Base-by-base conservation (phyloP, 345 rosid species). In the Linum tenue region DNA sequence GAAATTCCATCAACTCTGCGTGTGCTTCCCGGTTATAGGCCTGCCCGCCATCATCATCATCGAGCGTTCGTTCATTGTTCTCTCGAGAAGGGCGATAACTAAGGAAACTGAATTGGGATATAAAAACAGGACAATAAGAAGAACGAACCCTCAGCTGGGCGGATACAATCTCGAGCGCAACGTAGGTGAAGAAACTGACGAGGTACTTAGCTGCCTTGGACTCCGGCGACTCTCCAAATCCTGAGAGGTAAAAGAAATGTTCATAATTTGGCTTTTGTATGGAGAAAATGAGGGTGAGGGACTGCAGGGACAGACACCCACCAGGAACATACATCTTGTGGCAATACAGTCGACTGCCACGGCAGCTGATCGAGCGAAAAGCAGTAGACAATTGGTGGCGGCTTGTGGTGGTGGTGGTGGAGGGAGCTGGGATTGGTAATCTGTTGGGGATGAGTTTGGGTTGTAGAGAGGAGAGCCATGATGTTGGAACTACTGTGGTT, bases 291-390 rank as follows among this genome's bases (percentile, higher is more conserved):
- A 4, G 5, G 15, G 7, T 56, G 16, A 8, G 59, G 15, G 37
- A 12, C 5, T 2, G 38, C 3, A 17, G 8, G 38, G 12, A 17
- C 11, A 11, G 17, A 11, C 17, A 57, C 60, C 60, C 60, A 57
- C 60, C 60, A 17, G 60, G 60, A 8, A 57, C 60, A 57, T 57
- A 57, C 60, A 57, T 57, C 60, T 57, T 57, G 3, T 57, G 60
- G 60, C 60, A 57, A 57, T 17, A 37, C 7, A 56, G 17, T 7
- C 7, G 59, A 56, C 3, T 3, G 60, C 35, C 7, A 17, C 9
- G 7, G 60, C 9, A 1, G 60, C 60, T 57, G 9, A 9, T 57
- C 14, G 37, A 57, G 12, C 60, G 60, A 37, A 16, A 17, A 36
- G 35, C 16, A 22, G 31, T 22, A 22, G 31, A 56, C 7, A 12